Evolutionary conservation across 164 flowering plant genomes (phyloP).

Genomic region (Vitis amurensis): DNA sequence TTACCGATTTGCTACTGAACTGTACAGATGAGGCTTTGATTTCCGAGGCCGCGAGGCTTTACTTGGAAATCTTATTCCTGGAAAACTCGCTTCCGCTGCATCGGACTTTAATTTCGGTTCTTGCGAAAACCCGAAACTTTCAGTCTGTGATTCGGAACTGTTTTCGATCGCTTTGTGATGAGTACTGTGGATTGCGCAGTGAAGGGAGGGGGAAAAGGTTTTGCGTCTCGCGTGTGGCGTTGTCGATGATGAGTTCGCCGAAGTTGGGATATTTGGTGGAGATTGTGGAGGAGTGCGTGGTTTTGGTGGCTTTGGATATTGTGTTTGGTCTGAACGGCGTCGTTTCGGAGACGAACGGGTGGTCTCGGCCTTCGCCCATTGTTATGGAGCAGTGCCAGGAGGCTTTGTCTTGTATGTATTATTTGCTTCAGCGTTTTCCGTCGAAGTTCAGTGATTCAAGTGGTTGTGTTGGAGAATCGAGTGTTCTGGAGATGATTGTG

Average conservation of each 20-base stretch:
- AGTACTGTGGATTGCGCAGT: conserved; percentile 47
- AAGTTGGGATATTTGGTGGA: conserved; percentile 74
- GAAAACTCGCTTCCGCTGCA: conserved; percentile 89
- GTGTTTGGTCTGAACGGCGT: conserved; percentile 55
- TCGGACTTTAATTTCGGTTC: conserved; percentile 56
- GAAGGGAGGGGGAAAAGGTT: conserved; percentile 67
- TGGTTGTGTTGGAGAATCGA: conserved; percentile 16
- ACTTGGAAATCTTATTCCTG: conserved; percentile 67
- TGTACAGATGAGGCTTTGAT: conserved; percentile 22
- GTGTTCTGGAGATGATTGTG: conserved; percentile 46
- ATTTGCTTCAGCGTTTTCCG: conserved; percentile 89
- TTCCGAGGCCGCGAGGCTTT: conserved; percentile 39
- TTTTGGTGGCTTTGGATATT: conserved; percentile 61
- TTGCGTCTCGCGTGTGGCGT: conserved; percentile 62
- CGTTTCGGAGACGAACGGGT: conserved; percentile 50
- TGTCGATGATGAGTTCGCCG: conserved; percentile 81
- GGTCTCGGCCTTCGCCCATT: conserved; percentile 77
- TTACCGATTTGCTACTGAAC: conserved; percentile 36
- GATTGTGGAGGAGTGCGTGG: conserved; percentile 65
- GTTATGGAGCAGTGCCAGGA: conserved; percentile 98
- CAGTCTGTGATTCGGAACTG: conserved; percentile 42
- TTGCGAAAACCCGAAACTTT: conserved; percentile 45
- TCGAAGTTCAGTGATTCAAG: conserved; percentile 38
- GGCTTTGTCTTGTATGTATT: conserved; percentile 89
- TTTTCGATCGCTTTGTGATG: conserved; percentile 57